Conservation (phyloP, 1,284 basidiomycete genomes). For the Ustilago sp. region DNA sequence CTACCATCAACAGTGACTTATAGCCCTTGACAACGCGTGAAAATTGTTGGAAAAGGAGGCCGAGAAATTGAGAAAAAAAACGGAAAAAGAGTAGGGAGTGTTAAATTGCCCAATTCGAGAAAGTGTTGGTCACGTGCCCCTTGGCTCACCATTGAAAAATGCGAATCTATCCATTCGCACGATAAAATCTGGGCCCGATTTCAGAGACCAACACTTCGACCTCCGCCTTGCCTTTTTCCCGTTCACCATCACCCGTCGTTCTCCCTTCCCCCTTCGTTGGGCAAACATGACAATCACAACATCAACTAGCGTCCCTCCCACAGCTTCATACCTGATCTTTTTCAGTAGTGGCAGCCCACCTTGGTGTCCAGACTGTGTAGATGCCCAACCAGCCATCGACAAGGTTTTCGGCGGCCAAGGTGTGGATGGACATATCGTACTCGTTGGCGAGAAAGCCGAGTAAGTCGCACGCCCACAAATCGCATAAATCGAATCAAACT, state of each 20-base stretch:
- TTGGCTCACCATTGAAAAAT: too few relatives aligned
- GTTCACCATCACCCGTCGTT: neutral
- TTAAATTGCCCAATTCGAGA: too few relatives aligned
- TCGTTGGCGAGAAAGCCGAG: constrained; percentile 48
- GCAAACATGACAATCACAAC: constrained; percentile 33
- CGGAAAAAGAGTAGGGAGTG: too few relatives aligned
- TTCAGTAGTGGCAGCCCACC: constrained; percentile 54
- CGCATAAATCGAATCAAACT: too few relatives aligned
- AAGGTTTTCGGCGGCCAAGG: constrained; percentile 36
- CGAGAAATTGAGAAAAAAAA: too few relatives aligned
- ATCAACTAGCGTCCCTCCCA: constrained; percentile 15
- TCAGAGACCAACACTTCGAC: constrained; percentile 15
- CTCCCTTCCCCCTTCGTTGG: neutral
- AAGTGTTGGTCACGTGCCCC: too few relatives aligned
- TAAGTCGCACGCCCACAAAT: constrained; percentile 8
- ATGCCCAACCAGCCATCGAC: constrained; percentile 44
- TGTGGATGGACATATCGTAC: constrained; percentile 38
- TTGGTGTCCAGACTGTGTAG: constrained; percentile 60
- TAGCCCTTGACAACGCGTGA: too few relatives aligned
- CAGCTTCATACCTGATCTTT: constrained; percentile 42
- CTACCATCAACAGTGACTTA: neutral
- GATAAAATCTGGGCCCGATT: neutral
- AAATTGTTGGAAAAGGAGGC: too few relatives aligned
- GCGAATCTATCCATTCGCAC: too few relatives aligned
- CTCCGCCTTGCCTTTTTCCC: neutral